Conservation (phyloP, 2,329 filamentous ascomycete species). For the Nothopassalora personata region DNA sequence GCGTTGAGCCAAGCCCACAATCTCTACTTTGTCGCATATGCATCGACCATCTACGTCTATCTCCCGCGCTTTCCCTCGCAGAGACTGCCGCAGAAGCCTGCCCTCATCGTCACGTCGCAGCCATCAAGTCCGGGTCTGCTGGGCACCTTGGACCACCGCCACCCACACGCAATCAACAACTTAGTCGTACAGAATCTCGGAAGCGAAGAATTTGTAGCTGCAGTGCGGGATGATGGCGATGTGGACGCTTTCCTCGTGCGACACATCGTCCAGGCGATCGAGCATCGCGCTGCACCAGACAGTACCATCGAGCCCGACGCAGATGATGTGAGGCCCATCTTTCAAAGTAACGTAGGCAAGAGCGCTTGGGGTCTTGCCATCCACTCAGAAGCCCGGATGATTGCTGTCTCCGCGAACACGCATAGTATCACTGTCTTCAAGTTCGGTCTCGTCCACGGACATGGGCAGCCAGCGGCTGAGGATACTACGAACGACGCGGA, state of each 20-base stretch:
- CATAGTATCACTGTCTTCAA: slow-evolving; percentile 54
- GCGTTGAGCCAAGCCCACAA: slow-evolving; percentile 43
- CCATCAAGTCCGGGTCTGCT: slow-evolving; percentile 28
- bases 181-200: slow-evolving; percentile 42
- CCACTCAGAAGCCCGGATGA: slow-evolving; percentile 72
- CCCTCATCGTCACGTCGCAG: slow-evolving; percentile 37
- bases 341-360: slow-evolving; percentile 66
- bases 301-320: slow-evolving; percentile 35
- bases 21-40: slow-evolving; percentile 46
- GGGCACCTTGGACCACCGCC: slow-evolving; percentile 33
- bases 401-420: slow-evolving; percentile 79
- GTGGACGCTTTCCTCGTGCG: slow-evolving; percentile 40
- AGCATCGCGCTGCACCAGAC: slow-evolving; percentile 28
- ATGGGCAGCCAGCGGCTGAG: slow-evolving; percentile 9
- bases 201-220: slow-evolving; percentile 45
- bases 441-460: slow-evolving; percentile 47
- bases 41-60: slow-evolving; percentile 38
- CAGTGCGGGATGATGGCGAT: slow-evolving; percentile 55
- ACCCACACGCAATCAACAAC: slow-evolving; percentile 43
- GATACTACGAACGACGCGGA: slow-evolving; percentile 20
- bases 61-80: slow-evolving; percentile 42
- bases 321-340: slow-evolving; percentile 51
- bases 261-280: slow-evolving; percentile 32
- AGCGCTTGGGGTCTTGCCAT: slow-evolving; percentile 89
- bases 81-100: slow-evolving; percentile 31